Percentiles rank a stretch among this genome's conserved stretches.
Conservation (phyloP, 495 filamentous ascomycete genomes). For the Apiosordaria backusii region DNA sequence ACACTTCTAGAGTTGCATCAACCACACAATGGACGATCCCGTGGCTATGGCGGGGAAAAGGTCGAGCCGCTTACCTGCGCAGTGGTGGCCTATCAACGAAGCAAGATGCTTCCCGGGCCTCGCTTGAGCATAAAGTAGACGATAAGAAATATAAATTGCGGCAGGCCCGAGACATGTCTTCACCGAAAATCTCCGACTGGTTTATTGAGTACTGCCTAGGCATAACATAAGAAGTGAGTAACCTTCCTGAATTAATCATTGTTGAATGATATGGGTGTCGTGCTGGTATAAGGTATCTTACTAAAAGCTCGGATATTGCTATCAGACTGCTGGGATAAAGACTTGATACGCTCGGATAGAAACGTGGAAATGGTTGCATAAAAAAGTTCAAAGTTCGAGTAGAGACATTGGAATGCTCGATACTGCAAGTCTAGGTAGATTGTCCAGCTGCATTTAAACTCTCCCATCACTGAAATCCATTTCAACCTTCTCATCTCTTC, state of each 20-base stretch:
- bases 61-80: not conserved
- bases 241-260: not conserved
- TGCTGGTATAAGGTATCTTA: too few relatives aligned
- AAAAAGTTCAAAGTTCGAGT: too few relatives aligned
- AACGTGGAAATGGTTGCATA: too few relatives aligned
- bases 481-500: too few relatives aligned
- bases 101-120: not conserved
- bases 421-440: too few relatives aligned
- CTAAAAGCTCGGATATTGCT: too few relatives aligned
- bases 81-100: not conserved
- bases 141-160: not conserved
- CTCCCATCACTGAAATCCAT: too few relatives aligned
- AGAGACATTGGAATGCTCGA: too few relatives aligned
- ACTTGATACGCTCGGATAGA: too few relatives aligned
- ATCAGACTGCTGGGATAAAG: too few relatives aligned
- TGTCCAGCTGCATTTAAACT: too few relatives aligned
- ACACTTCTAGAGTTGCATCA: not conserved
- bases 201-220: not conserved
- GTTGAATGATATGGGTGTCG: too few relatives aligned
- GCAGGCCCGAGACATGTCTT: not conserved
- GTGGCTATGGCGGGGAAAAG: not conserved
- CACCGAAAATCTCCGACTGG: not conserved
- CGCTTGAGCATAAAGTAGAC: not conserved
- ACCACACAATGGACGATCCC: not conserved
- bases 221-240: not conserved